phyloP scores from a whole-genome alignment of 805 yeast genomes.

The Dipodascus albidus region DNA sequence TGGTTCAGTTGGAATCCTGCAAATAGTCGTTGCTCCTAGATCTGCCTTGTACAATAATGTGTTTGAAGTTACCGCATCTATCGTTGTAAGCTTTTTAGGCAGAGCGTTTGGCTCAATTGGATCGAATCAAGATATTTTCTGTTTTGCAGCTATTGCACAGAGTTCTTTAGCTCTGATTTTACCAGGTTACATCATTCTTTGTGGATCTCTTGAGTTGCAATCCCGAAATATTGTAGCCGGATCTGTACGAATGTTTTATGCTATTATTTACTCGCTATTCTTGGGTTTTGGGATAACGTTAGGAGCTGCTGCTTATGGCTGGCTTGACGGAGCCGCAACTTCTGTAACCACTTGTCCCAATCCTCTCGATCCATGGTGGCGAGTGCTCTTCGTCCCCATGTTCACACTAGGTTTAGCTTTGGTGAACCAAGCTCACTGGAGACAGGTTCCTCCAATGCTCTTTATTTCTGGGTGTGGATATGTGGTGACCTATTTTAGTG shows the following conservation, averaged over 20 bases:
- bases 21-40: slow-evolving; percentile 68
- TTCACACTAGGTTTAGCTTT: slow-evolving; percentile 52
- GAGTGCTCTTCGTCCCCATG: slow-evolving; percentile 69
- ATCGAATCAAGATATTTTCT: slow-evolving; percentile 39
- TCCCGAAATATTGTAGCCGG: slow-evolving; percentile 88
- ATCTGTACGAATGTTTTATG: slow-evolving; percentile 92
- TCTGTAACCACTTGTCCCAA: slow-evolving; percentile 45
- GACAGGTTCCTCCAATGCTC: slow-evolving; percentile 81
- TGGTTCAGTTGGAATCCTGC: slow-evolving; percentile 69
- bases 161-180: slow-evolving; percentile 83
- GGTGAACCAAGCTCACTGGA: slow-evolving; percentile 73
- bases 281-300: slow-evolving; percentile 88
- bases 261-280: slow-evolving; percentile 82
- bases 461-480: slow-evolving; percentile 70
- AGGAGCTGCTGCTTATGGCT: slow-evolving; percentile 89
- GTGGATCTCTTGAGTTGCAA: slow-evolving; percentile 88
- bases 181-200: slow-evolving; percentile 87
- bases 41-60: slow-evolving; percentile 79
- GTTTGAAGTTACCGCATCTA: slow-evolving; percentile 85
- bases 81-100: slow-evolving; percentile 76
- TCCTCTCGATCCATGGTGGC: slow-evolving; percentile 43
- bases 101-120: slow-evolving; percentile 79
- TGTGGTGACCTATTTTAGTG: slow-evolving; percentile 69
- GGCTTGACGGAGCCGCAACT: slow-evolving; percentile 77
- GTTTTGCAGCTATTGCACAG: slow-evolving; percentile 83